Conservation (phyloP, 805 yeast species). For the Wickerhamomyces pijperi region DNA sequence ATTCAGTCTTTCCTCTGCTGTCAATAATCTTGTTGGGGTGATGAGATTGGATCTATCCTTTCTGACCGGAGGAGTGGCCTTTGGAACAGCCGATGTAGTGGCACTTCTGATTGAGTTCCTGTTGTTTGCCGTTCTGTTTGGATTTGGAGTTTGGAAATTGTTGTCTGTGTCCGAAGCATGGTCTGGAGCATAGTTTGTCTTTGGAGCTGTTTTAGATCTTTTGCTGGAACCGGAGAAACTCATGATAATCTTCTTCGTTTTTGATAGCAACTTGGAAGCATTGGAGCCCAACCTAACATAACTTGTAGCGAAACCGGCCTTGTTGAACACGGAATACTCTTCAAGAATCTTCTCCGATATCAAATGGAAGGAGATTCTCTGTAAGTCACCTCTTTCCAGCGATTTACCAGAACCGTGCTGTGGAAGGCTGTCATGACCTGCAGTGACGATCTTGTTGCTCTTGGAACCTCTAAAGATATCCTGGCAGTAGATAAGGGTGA, state of each 20-base stretch:
- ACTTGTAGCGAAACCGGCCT: constrained; percentile 70
- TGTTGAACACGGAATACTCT: constrained; percentile 65
- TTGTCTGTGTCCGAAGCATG: background rate
- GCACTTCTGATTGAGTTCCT: constrained; percentile 1
- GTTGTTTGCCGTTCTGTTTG: background rate
- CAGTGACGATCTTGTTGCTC: constrained; percentile 43
- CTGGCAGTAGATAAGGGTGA: constrained; percentile 72
- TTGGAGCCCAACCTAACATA: constrained; percentile 56
- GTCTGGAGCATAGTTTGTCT: background rate
- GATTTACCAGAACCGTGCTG: constrained; percentile 63
- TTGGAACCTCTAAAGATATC: constrained; percentile 74
- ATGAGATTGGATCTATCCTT: background rate
- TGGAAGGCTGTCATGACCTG: constrained; percentile 50
- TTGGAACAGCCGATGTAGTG: constrained; percentile 2
- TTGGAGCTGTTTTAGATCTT: background rate
- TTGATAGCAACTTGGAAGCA: constrained; percentile 37
- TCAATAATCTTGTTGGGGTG: constrained; percentile 1
- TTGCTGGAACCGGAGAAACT: constrained; percentile 25
- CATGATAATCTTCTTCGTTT: constrained; percentile 36
- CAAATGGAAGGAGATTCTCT: constrained; percentile 72
- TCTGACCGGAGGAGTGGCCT: constrained; percentile 1
- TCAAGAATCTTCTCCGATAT: constrained; percentile 52
- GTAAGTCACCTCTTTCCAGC: constrained; percentile 58
- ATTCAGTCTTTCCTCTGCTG: constrained; percentile 6
- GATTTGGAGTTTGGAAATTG: background rate